Conservation (phyloP, 257 asterid genomes). For the Eustoma russellianum region DNA sequence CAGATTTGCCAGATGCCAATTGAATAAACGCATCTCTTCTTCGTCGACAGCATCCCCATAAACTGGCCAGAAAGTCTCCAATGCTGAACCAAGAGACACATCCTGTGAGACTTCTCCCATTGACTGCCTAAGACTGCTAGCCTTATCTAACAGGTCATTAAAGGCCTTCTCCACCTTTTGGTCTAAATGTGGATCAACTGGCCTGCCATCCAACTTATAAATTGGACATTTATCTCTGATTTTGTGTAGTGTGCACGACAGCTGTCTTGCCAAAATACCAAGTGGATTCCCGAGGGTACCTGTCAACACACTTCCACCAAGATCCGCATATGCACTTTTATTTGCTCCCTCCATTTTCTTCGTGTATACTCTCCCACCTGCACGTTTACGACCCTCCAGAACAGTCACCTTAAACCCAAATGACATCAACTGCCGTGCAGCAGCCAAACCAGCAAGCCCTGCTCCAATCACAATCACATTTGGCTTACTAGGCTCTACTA, state of each 20-base stretch:
- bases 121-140: conserved; percentile 50
- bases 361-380: conserved; percentile 89
- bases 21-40: conserved; percentile 66
- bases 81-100: conserved; percentile 90
- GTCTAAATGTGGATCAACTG: conserved; percentile 61
- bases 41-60: conserved; percentile 38
- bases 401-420: conserved; percentile 82
- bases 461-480: conserved; percentile 82
- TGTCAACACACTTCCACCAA: conserved; percentile 89
- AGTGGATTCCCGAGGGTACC: conserved; percentile 89
- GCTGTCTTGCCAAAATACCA: conserved; percentile 86
- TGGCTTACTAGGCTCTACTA: conserved; percentile 36
- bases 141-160: conserved; percentile 59
- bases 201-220: conserved; percentile 49
- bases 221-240: conserved; percentile 89
- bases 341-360: conserved; percentile 52
- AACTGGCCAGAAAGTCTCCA: conserved; percentile 65
- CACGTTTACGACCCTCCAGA: conserved; percentile 81
- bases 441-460: conserved; percentile 90
- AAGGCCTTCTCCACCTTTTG: conserved; percentile 56
- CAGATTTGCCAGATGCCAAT: conserved; percentile 94
- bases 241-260: conserved; percentile 72
- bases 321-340: conserved; percentile 73
- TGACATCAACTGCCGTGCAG: conserved; percentile 92
- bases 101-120: conserved; percentile 96